Conservation (phyloP, 768 basidiomycete species). For the Neoboletus subvelutipes region DNA sequence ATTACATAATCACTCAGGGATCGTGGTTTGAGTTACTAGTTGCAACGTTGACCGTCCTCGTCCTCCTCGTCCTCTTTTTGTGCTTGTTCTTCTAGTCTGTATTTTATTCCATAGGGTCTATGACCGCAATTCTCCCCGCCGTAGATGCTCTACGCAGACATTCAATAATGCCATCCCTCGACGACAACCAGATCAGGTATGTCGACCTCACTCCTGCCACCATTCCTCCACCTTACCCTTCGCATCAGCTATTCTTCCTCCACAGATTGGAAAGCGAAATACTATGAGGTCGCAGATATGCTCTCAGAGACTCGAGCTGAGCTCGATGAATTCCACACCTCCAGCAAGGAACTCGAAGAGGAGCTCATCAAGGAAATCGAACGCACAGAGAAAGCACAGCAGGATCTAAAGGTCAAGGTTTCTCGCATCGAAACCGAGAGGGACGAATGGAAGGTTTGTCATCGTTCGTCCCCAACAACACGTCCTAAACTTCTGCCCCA, state of each 20-base stretch:
- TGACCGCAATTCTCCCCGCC: constrained; percentile 67
- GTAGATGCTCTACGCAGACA: constrained; percentile 60
- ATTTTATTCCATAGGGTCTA: constrained; percentile 28
- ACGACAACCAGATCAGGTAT: constrained; percentile 66
- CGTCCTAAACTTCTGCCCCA: constrained; percentile 29
- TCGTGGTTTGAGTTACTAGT: constrained; percentile 11
- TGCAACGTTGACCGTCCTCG: constrained; percentile 14
- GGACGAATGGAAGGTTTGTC: constrained; percentile 90
- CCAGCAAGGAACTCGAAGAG: constrained; percentile 89
- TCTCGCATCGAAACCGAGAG: constrained; percentile 69
- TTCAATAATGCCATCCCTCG: constrained; percentile 55
- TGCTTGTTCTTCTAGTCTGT: constrained; percentile 24
- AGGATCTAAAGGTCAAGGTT: constrained; percentile 73
- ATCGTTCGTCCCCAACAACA: neutral
- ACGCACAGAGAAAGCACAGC: constrained; percentile 80
- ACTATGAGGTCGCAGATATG: constrained; percentile 82
- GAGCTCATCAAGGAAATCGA: constrained; percentile 91
- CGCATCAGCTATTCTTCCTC: constrained; percentile 51
- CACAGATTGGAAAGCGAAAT: constrained; percentile 76
- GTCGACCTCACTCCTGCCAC: constrained; percentile 14
- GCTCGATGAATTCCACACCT: constrained; percentile 83
- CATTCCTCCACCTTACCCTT: constrained; percentile 18
- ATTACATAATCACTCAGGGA: constrained; percentile 25
- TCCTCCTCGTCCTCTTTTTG: neutral
- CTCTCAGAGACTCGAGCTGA: constrained; percentile 80